A percentile compares a stretch with the other conserved stretches of the same genome.
Conservation (phyloP, 2,329 filamentous ascomycete genomes). For the Aspergillus japonicus region DNA sequence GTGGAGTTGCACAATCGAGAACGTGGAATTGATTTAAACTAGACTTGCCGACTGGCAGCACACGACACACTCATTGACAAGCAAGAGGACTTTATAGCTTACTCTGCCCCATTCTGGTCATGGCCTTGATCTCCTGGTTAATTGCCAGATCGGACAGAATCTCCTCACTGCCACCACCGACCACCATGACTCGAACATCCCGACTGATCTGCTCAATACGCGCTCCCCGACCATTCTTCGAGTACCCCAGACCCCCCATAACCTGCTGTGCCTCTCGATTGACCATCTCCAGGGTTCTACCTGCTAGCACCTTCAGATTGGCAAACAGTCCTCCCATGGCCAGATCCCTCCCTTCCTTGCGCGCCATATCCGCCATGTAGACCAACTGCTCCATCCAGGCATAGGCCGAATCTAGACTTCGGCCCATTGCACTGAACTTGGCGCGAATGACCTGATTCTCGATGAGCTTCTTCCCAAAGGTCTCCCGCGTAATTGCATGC, state of each 20-base stretch:
- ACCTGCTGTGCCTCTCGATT: conserved; percentile 67
- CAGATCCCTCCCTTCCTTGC: conserved; percentile 45
- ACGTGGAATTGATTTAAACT: no score
- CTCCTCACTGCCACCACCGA: conserved; percentile 70
- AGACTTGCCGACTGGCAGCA: no score
- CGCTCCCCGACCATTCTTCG: conserved; percentile 65
- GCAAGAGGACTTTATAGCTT: no score
- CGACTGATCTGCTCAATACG: conserved; percentile 66
- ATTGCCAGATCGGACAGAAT: conserved; percentile 70
- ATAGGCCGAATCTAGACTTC: conserved; percentile 66
- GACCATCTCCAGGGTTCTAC: conserved; percentile 69
- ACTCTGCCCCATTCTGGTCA: no score
- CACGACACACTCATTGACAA: no score
- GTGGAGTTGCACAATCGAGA: no score
- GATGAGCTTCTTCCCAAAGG: conserved; percentile 67
- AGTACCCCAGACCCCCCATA: conserved; percentile 74
- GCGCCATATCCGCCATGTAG: conserved; percentile 65
- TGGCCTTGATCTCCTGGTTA: conserved; percentile 47
- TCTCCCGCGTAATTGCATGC: conserved; percentile 65
- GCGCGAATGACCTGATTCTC: conserved; percentile 74
- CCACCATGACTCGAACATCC: conserved; percentile 61
- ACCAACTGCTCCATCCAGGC: conserved; percentile 72
- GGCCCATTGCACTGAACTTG: conserved; percentile 68
- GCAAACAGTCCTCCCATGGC: conserved; percentile 71
- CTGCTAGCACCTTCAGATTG: conserved; percentile 69